Conservation (phyloP, 495 filamentous ascomycete genomes). For the Geopyxis carbonaria region DNA sequence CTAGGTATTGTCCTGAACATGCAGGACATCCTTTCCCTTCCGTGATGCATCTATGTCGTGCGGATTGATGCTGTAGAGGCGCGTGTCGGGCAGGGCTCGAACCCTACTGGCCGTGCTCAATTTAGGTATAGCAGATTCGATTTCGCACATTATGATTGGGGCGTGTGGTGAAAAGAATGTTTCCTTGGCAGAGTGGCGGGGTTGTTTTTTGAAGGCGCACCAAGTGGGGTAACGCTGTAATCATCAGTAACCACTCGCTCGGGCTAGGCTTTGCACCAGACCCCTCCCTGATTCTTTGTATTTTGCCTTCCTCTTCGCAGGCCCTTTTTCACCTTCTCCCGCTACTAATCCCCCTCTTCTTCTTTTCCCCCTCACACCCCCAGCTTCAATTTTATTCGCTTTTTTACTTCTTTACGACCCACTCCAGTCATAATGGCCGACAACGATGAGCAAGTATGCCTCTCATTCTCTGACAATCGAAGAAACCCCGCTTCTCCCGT, state of each 20-base stretch:
- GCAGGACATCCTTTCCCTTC: no score
- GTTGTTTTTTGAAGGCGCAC: no score
- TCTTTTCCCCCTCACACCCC: conserved; percentile 9
- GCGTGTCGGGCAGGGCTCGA: no score
- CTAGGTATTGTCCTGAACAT: no score
- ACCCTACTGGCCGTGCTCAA: no score
- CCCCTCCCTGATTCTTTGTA: conserved; percentile 15
- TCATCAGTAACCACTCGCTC: conserved; percentile 5
- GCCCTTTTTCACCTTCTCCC: conserved; percentile 21
- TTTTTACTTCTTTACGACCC: conserved; percentile 19
- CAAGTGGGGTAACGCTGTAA: no score
- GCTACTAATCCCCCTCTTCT: neutral
- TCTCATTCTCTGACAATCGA: neutral
- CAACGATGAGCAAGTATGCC: conserved; percentile 39
- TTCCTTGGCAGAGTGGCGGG: no score
- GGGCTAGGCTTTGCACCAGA: neutral
- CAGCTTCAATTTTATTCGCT: conserved; percentile 11
- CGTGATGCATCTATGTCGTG: no score
- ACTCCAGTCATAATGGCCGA: conserved; percentile 36
- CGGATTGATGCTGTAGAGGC: no score
- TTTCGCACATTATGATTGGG: no score
- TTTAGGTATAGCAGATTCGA: no score
- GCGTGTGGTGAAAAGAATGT: no score
- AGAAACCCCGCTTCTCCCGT: neutral
- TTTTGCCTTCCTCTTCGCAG: conserved; percentile 16